Conservation (phyloP, 2,329 filamentous ascomycete genomes). For the Zarea fungicola region DNA sequence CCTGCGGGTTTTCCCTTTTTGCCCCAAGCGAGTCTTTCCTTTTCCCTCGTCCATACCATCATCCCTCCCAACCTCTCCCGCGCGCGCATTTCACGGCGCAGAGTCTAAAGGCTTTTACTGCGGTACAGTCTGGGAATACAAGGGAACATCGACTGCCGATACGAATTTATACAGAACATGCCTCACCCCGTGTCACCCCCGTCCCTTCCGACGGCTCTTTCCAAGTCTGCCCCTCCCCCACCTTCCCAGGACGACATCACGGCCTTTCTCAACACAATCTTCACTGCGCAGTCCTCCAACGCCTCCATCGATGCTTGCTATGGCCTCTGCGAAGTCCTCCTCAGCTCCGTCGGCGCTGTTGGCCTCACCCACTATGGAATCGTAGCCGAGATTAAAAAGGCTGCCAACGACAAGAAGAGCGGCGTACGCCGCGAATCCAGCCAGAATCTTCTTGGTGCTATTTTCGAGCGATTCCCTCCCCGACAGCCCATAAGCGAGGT, state of each 20-base stretch:
- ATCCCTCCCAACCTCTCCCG: conserved; percentile 1
- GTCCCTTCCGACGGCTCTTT: conserved; percentile 36
- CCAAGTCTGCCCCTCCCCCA: conserved; percentile 45
- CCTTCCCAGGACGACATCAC: conserved; percentile 63
- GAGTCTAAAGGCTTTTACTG: conserved; percentile 5
- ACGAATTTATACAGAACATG: conserved; percentile 31
- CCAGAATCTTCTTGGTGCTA: conserved; percentile 88
- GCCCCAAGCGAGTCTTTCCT: conserved; percentile 6
- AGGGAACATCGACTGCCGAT: neutral
- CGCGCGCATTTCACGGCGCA: conserved; percentile 12
- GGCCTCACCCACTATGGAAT: conserved; percentile 51
- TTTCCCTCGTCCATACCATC: conserved; percentile 5
- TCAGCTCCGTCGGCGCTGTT: conserved; percentile 48
- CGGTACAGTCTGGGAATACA: conserved; percentile 1
- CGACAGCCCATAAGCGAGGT: conserved; percentile 75
- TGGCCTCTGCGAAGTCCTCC: conserved; percentile 53
- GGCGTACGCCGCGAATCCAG: conserved; percentile 79
- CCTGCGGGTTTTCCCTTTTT: conserved; percentile 4
- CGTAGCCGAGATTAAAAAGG: conserved; percentile 58
- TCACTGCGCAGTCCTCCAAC: conserved; percentile 63
- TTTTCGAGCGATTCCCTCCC: conserved; percentile 84
- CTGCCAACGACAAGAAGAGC: conserved; percentile 90
- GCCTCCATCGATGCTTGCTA: conserved; percentile 62
- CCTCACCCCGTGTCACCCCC: conserved; percentile 46
- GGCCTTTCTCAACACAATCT: conserved; percentile 60